A percentile compares a stretch with the other conserved stretches of the same genome.
phyloP scores from a whole-genome alignment of 2,329 filamentous ascomycete species.

The Neopestalotiopsis sp. region DNA sequence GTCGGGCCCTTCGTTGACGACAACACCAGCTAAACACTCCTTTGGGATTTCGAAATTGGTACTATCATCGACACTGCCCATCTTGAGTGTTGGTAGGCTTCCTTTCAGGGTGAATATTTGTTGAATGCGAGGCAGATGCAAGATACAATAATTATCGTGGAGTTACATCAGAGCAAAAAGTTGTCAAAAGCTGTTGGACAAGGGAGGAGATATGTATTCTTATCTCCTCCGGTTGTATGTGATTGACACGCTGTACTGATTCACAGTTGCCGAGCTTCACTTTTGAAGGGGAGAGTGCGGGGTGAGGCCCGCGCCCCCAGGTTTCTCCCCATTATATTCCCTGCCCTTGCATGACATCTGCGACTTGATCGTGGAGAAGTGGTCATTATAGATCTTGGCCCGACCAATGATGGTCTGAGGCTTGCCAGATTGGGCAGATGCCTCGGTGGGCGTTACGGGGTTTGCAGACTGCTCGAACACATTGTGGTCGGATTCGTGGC shows the following conservation, averaged over 20 bases:
- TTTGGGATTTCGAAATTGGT: constrained; percentile 45
- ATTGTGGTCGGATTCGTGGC: background rate
- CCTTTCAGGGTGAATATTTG: background rate
- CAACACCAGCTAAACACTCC: constrained; percentile 55
- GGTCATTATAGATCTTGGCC: background rate
- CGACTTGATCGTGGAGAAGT: background rate
- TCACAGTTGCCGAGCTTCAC: background rate
- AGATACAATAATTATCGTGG: background rate
- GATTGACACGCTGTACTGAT: background rate
- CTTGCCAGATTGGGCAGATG: background rate
- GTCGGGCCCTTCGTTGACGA: constrained; percentile 54
- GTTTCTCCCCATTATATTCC: background rate
- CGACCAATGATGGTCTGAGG: background rate
- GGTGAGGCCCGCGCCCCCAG: background rate
- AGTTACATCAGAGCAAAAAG: background rate
- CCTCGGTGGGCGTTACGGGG: background rate
- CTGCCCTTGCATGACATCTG: background rate
- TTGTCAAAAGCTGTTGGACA: background rate
- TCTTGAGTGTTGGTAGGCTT: background rate
- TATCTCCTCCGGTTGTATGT: background rate
- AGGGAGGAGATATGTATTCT: background rate
- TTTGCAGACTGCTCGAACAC: background rate
- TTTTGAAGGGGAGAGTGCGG: background rate
- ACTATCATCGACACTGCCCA: background rate
- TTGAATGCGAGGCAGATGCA: background rate